A percentile compares a stretch with the other conserved stretches of the same genome.
These are phyloP conservation scores for Fomitopsis serialis DNA, from an alignment of 768 basidiomycete genomes.

Conservation along the genomic window DNA sequence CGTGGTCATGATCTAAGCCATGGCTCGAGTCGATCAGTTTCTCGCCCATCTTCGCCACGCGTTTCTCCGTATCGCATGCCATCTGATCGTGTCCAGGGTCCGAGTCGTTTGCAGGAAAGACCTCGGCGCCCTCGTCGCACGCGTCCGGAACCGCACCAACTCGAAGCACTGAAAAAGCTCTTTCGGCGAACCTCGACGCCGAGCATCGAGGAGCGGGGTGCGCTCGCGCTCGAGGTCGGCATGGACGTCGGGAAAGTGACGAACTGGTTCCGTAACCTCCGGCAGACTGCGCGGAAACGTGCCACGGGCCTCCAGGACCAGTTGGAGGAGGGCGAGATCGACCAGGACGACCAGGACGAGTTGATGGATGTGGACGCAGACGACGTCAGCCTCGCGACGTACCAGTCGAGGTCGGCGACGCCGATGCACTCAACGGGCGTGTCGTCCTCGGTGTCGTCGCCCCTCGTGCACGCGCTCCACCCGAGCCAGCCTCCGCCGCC, in stretches of 20 bases:
- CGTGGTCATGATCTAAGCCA: neutral
- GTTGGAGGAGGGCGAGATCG: constrained; percentile 27
- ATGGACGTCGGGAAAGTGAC: constrained; percentile 86
- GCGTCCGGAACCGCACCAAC: constrained; percentile 74
- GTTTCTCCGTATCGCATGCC: constrained; percentile 19
- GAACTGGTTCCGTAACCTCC: constrained; percentile 84
- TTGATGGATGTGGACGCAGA: constrained; percentile 25
- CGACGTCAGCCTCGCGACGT: constrained; percentile 16
- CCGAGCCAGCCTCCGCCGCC: neutral
- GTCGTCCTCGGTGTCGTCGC: neutral
- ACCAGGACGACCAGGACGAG: constrained; percentile 34
- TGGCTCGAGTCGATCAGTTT: neutral
- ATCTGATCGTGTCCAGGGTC: constrained; percentile 1
- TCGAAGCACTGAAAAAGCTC: constrained; percentile 67
- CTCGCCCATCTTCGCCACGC: constrained; percentile 22
- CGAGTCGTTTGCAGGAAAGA: constrained; percentile 6
- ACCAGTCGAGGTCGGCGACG: constrained; percentile 18
- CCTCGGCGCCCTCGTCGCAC: constrained; percentile 56
- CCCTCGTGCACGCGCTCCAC: neutral
- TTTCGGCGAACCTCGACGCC: constrained; percentile 66
- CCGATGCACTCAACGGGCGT: constrained; percentile 5
- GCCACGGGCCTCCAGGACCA: constrained; percentile 42
- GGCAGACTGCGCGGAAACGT: constrained; percentile 75
- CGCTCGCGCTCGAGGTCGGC: constrained; percentile 70
- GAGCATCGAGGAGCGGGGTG: constrained; percentile 73